Conservation (phyloP, 768 basidiomycete genomes). For the Auricularia sp. region DNA sequence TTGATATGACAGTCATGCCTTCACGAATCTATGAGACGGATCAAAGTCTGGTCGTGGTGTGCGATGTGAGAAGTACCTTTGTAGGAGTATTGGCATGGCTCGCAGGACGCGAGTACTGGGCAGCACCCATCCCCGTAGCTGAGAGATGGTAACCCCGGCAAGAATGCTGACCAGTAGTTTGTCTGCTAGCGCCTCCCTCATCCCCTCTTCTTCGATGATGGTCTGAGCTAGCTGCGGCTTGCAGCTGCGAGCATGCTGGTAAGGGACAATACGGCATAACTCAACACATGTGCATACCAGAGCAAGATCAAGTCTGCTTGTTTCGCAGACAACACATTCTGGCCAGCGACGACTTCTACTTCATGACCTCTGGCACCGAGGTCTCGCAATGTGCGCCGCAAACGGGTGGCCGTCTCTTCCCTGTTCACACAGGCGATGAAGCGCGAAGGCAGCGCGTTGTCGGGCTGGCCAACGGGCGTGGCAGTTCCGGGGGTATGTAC, state of each 20-base stretch:
- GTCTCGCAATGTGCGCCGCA: constrained; percentile 49
- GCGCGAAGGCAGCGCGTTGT: constrained; percentile 62
- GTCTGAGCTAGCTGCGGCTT: constrained; percentile 81
- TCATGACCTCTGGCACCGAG: constrained; percentile 49
- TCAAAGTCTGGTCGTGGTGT: too few species aligned
- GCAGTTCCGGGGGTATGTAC: constrained; percentile 63
- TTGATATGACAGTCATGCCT: constrained; percentile 94
- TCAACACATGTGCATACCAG: constrained; percentile 46
- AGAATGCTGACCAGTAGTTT: constrained; percentile 96
- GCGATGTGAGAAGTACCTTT: constrained; percentile 44
- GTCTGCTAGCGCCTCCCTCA: constrained; percentile 72
- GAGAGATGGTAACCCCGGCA: constrained; percentile 87
- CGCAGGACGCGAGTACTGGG: constrained; percentile 79
- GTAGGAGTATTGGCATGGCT: constrained; percentile 97
- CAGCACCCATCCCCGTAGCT: constrained; percentile 65
- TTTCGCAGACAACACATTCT: constrained; percentile 63
- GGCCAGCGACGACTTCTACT: constrained; percentile 61
- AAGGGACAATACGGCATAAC: background rate
- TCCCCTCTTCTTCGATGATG: constrained; percentile 66
- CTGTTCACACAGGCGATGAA: constrained; percentile 87
- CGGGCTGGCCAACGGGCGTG: constrained; percentile 48
- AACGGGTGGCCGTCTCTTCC: constrained; percentile 59
- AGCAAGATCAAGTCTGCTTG: constrained; percentile 80
- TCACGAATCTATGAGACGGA: constrained; percentile 73
- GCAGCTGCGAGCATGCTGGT: constrained; percentile 43